Evolutionary conservation across 1,284 basidiomycete genomes (phyloP).

Genomic region (Ganoderma meredithae): DNA sequence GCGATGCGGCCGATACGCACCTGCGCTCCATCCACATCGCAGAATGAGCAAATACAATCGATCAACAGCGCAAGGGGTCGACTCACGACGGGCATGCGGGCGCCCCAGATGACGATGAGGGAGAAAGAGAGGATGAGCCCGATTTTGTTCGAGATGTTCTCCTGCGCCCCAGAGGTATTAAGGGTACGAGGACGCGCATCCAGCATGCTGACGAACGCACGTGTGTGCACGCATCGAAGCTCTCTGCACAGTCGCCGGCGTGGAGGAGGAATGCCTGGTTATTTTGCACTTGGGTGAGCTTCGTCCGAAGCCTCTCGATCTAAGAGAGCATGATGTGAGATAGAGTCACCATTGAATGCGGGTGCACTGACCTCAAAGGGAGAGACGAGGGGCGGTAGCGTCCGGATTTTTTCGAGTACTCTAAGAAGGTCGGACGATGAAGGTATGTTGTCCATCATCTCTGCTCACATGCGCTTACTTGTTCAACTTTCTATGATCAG

Average conservation of each 20-base stretch:
- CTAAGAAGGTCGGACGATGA: conserved; percentile 44
- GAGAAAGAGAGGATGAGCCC: conserved; percentile 96
- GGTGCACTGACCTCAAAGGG: conserved; percentile 76
- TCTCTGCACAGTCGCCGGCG: conserved; percentile 97
- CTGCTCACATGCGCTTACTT: conserved; percentile 44
- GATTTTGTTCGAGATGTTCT: conserved; percentile 94
- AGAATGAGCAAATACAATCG: not conserved
- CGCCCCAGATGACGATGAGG: conserved; percentile 94
- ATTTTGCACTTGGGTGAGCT: conserved; percentile 83
- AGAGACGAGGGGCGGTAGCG: conserved; percentile 88
- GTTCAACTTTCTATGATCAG: conserved; percentile 54
- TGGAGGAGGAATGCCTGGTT: conserved; percentile 95
- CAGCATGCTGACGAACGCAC: conserved; percentile 50
- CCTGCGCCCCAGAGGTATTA: conserved; percentile 48
- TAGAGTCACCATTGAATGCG: not conserved
- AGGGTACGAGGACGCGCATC: not conserved
- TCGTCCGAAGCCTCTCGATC: conserved; percentile 88
- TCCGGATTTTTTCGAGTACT: conserved; percentile 78
- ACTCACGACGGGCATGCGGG: conserved; percentile 85
- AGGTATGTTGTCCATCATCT: not conserved
- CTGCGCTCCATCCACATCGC: conserved; percentile 43
- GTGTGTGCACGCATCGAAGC: conserved; percentile 90
- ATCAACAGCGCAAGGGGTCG: not conserved
- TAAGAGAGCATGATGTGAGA: conserved; percentile 40
- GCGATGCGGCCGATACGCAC: conserved; percentile 92